Evolutionary conservation across 2,329 filamentous ascomycete genomes (phyloP), one percentile per base, ranked within the genome.

Genomic region (Hypoxylon sp.): DNA sequence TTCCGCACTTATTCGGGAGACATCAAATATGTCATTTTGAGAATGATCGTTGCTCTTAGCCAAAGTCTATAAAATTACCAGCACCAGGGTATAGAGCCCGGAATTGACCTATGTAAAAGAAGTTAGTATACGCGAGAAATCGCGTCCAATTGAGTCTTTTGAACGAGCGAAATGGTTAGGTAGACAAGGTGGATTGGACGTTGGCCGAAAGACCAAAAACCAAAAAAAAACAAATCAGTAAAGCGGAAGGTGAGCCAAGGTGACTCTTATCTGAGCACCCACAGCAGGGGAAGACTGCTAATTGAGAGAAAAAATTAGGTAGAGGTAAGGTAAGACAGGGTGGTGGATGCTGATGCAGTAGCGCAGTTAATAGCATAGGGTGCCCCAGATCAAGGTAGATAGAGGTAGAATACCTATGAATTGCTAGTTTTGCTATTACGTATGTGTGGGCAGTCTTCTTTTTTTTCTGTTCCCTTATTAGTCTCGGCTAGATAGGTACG

Each of bases 1-100:
- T 52, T 66, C 65, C 69, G 70, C 68, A 71, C 60, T 69, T 71
- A 39, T 69, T 68, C 57, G 61, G 59, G 39, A 61, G 54, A 65
- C 63, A 65, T 27, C 46, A 59, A n/a, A 52, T 46, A 41, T 55
- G 43, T 70, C 70, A 73, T 73, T 68, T 71, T 73, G 61, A 68
- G 14, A 54, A 48, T 46, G 23, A 34, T 53, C 34, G 54, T 29
- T 65, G 29, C 50, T 63, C 53, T 46, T 61, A 16, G 47, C 30
- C 43, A 39, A 66, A 56, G 27, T 53, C 43, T 19, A 60, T 50
- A 27, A 46, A 51, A 32, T 54, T 50, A 53, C 52, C 47, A 52
- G 46, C 25, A 57, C 61, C 11, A 52, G 27, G 50, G 37, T 30
- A 19, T 39, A 48, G 43, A 46, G n/a, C n/a, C 41, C 14, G 56